Conservation (phyloP, 345 rosid genomes). For the Eucalyptus erythrocorys region DNA sequence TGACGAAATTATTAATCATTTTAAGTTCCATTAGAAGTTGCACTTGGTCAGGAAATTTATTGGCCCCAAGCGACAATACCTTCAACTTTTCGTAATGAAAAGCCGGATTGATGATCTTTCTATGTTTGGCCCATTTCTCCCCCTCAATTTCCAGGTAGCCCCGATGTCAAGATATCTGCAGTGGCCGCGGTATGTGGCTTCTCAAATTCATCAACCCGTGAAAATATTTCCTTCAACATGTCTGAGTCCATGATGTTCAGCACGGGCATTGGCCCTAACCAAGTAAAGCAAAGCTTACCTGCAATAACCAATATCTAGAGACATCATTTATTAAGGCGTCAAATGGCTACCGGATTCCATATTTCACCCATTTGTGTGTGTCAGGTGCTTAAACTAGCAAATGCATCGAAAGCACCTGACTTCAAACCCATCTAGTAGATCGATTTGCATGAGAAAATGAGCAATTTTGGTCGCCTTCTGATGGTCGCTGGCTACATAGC, state of each 20-base stretch:
- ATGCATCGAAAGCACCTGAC: neutral
- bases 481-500: neutral
- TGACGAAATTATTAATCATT: neutral
- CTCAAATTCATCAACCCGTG: neutral
- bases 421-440: neutral
- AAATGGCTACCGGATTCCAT: neutral
- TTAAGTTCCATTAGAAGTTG: neutral
- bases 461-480: neutral
- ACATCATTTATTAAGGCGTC: neutral
- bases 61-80: neutral
- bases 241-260: neutral
- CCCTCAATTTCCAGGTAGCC: neutral
- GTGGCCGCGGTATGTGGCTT: neutral
- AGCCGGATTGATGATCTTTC: neutral
- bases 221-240: neutral
- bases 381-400: neutral
- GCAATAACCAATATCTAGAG: neutral
- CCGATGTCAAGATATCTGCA: neutral
- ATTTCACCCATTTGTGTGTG: neutral
- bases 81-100: neutral
- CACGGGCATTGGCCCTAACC: neutral
- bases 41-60: neutral
- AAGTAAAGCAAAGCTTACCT: neutral
- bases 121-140: neutral
- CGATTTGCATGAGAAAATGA: neutral